Conservation (phyloP, 2,329 filamentous ascomycete species). For the Seiridium cupressi region DNA sequence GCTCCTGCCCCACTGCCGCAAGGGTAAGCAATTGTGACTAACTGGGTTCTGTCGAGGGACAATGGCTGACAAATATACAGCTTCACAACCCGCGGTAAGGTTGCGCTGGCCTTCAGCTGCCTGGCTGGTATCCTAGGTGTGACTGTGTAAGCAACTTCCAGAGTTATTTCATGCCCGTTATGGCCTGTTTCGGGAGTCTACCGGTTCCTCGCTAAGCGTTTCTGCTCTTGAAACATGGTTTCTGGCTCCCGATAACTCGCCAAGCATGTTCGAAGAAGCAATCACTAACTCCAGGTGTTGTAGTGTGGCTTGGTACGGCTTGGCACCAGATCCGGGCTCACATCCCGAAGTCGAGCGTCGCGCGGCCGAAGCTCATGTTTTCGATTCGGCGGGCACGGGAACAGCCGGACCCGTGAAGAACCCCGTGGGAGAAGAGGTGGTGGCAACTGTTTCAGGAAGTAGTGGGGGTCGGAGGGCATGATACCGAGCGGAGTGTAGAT, state of each 20-base stretch:
- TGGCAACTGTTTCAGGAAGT: neutral
- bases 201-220: too few species aligned
- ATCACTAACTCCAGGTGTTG: too few species aligned
- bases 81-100: slow-evolving; percentile 69
- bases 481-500: too few species aligned
- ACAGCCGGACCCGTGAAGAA: neutral
- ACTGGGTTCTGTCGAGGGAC: neutral
- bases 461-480: neutral
- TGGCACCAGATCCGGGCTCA: slow-evolving; percentile 28
- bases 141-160: slow-evolving; percentile 31
- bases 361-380: slow-evolving; percentile 7
- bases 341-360: slow-evolving; percentile 9
- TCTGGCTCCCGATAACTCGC: too few species aligned
- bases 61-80: neutral
- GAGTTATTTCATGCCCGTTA: too few species aligned
- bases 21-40: neutral
- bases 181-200: too few species aligned
- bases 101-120: slow-evolving; percentile 72
- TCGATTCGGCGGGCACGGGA: neutral
- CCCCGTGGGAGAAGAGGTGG: neutral
- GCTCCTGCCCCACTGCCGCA: slow-evolving; percentile 54
- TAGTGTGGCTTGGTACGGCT: slow-evolving; percentile 60
- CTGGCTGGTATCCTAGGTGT: slow-evolving; percentile 69
- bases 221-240: too few species aligned
- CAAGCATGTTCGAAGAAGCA: too few species aligned